phyloP scores from a whole-genome alignment of 2,329 filamentous ascomycete species.

The Penicillium sp. region DNA sequence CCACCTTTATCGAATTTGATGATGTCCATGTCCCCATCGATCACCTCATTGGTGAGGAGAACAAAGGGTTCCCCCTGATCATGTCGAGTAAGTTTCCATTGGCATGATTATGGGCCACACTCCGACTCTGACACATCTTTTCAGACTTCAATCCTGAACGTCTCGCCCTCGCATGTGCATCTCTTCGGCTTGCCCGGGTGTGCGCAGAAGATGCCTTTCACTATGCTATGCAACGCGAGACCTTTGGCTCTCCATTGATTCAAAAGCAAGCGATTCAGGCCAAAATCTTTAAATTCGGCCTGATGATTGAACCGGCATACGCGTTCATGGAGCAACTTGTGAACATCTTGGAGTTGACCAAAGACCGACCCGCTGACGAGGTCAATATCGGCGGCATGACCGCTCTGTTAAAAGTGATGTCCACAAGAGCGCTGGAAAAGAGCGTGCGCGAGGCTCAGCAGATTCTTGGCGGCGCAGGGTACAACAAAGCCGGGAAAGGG shows the following conservation, averaged over 20 bases:
- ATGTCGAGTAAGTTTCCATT: constrained; percentile 52
- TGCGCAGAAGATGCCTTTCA: constrained; percentile 56
- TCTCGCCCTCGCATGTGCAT: constrained; percentile 58
- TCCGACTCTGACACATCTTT: too few species aligned
- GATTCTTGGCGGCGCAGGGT: constrained; percentile 49
- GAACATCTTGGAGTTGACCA: constrained; percentile 46
- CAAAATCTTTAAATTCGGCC: constrained; percentile 55
- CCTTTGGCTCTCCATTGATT: constrained; percentile 55
- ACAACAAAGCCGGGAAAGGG: constrained; percentile 46
- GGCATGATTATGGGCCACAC: too few species aligned
- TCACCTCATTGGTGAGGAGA: constrained; percentile 64
- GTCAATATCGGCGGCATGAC: constrained; percentile 48
- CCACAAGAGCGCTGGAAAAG: constrained; percentile 49
- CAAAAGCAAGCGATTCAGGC: constrained; percentile 54
- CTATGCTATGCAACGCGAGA: constrained; percentile 59
- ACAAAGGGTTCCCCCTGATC: constrained; percentile 64
- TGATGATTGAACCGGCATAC: constrained; percentile 56
- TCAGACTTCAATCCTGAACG: constrained; percentile 70
- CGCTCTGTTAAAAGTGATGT: constrained; percentile 49
- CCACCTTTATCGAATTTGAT: constrained; percentile 63
- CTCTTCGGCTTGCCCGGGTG: constrained; percentile 56
- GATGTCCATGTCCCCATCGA: constrained; percentile 64
- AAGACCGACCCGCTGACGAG: constrained; percentile 33
- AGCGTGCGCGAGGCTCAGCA: constrained; percentile 52
- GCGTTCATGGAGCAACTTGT: constrained; percentile 58